phyloP scores from a whole-genome alignment of 305 asterid genomes.

The Ajuga reptans region DNA sequence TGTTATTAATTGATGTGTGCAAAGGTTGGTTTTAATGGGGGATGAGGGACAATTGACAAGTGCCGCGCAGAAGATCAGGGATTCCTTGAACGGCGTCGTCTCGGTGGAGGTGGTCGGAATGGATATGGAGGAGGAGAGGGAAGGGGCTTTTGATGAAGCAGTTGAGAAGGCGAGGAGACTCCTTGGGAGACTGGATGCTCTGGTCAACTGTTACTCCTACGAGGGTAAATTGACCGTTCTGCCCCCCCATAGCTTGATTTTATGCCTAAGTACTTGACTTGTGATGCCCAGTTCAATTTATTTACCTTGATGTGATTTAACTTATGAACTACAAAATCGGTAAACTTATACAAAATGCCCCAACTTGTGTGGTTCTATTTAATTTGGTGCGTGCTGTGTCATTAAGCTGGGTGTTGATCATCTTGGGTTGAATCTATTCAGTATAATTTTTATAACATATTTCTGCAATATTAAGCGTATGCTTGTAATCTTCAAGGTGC shows the following conservation, averaged over 20 bases:
- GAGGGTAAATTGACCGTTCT: conserved; percentile 40
- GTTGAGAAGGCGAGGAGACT: conserved; percentile 50
- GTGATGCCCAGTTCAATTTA: not conserved
- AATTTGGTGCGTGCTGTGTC: not conserved
- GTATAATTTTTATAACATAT: too few species aligned
- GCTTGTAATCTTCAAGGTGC: not conserved
- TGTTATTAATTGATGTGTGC: not conserved
- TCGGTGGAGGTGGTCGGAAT: conserved; percentile 53
- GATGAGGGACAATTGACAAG: conserved; percentile 45
- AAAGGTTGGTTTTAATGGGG: conserved; percentile 71
- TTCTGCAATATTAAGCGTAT: too few species aligned
- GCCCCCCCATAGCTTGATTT: not conserved
- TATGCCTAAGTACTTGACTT: not conserved
- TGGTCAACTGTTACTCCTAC: conserved; percentile 63
- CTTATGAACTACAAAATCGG: not conserved
- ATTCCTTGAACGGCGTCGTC: conserved; percentile 37
- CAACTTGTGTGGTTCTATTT: not conserved
- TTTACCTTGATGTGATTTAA: not conserved
- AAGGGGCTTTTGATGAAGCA: conserved; percentile 47
- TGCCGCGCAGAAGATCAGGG: conserved; percentile 43
- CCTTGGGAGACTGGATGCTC: conserved; percentile 65
- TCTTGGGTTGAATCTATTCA: not conserved
- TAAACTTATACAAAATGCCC: too few species aligned
- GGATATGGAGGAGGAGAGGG: conserved; percentile 65
- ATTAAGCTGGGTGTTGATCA: not conserved